Evolutionary conservation across 371 early-diverging fungal genomes (phyloP).

Genomic region (Saksenaea oblongispora): DNA sequence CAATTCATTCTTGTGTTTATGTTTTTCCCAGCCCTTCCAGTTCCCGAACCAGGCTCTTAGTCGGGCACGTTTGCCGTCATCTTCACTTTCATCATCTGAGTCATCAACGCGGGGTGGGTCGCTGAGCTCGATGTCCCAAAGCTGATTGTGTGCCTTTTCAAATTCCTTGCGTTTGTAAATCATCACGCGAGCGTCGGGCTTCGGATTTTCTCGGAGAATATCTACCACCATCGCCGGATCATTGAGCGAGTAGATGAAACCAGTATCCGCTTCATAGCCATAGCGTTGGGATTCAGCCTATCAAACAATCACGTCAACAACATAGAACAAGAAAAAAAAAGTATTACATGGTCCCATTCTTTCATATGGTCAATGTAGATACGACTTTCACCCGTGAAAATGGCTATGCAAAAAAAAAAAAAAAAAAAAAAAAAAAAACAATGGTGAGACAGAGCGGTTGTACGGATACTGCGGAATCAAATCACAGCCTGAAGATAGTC

Average conservation of each 20-base stretch:
- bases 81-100: conserved; percentile 44
- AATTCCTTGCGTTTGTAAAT: conserved; percentile 31
- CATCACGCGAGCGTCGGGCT: conserved; percentile 36
- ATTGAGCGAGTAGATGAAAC: conserved; percentile 30
- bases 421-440: not conserved
- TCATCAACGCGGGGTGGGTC: conserved; percentile 41
- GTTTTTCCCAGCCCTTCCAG: conserved; percentile 41
- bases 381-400: conserved; percentile 40
- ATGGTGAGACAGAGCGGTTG: not conserved
- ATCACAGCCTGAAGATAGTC: not conserved
- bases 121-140: conserved; percentile 38
- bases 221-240: conserved; percentile 35
- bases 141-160: conserved; percentile 37
- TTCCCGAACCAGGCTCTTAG: conserved; percentile 46
- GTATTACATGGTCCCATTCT: conserved; percentile 34
- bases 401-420: conserved; percentile 19
- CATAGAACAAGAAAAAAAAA: not conserved
- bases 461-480: not conserved
- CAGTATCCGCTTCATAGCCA: conserved; percentile 31
- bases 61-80: conserved; percentile 39
- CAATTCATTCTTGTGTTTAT: conserved; percentile 23
- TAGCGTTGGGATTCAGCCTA: conserved; percentile 46
- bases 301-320: not conserved
- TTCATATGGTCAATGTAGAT: conserved; percentile 45
- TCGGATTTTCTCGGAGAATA: conserved; percentile 28